A percentile compares a stretch with the other conserved stretches of the same genome.
Conservation (phyloP, 441 rosid species). For the Gossypium schwendimanii region DNA sequence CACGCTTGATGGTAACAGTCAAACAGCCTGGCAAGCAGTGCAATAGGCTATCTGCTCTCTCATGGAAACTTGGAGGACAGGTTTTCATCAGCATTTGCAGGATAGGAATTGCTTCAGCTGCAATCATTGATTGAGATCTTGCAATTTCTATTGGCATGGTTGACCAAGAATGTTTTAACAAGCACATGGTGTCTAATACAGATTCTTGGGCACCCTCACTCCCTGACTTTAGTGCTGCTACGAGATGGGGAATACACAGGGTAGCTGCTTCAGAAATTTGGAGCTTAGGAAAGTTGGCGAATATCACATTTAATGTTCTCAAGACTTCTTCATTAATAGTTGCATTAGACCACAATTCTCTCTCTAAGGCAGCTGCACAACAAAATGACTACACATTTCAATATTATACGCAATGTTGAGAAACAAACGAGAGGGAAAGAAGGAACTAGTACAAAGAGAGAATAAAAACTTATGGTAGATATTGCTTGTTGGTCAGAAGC, state of each 20-base stretch:
- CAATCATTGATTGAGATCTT: slow-evolving; percentile 69
- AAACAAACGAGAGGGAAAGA: neutral
- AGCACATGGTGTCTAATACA: slow-evolving; percentile 73
- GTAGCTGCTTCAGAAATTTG: slow-evolving; percentile 79
- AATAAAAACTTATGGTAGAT: neutral
- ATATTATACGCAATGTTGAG: neutral
- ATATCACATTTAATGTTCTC: slow-evolving; percentile 68
- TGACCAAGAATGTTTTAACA: slow-evolving; percentile 76
- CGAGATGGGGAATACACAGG: slow-evolving; percentile 63
- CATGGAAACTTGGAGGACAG: slow-evolving; percentile 70
- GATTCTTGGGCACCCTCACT: slow-evolving; percentile 64
- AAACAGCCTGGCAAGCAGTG: slow-evolving; percentile 85
- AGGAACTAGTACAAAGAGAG: neutral
- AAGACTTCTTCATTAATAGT: slow-evolving; percentile 69
- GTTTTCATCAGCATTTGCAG: slow-evolving; percentile 74
- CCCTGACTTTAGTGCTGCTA: slow-evolving; percentile 76
- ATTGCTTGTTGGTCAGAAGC: neutral
- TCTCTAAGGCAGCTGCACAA: slow-evolving; percentile 77
- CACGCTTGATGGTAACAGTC: slow-evolving; percentile 73
- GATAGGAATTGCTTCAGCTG: slow-evolving; percentile 77
- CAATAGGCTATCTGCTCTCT: slow-evolving; percentile 67
- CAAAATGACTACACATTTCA: slow-evolving; percentile 6
- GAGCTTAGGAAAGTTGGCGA: slow-evolving; percentile 77
- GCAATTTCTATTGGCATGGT: slow-evolving; percentile 68
- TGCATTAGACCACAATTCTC: slow-evolving; percentile 72